A percentile compares a stretch with the other conserved stretches of the same genome.
phyloP scores from a whole-genome alignment of 2,329 filamentous ascomycete species.

The Rhynchosporium secalis region DNA sequence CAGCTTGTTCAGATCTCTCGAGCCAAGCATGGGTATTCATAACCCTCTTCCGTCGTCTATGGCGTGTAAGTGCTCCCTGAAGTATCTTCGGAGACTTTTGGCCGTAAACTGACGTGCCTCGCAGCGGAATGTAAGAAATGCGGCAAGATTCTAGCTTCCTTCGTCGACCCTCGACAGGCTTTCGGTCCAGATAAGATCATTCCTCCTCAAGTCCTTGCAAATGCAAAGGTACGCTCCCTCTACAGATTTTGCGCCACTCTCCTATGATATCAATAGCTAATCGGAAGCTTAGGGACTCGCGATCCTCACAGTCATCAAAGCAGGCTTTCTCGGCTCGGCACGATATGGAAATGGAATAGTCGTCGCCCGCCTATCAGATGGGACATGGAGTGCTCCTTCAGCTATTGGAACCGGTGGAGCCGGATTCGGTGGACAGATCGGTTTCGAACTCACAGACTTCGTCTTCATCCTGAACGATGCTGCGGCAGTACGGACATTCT shows the following conservation, averaged over 20 bases:
- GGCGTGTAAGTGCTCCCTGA: conserved; percentile 57
- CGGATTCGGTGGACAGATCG: conserved; percentile 83
- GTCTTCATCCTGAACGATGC: conserved; percentile 97
- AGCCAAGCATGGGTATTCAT: conserved; percentile 57
- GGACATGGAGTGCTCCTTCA: conserved; percentile 77
- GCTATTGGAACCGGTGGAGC: conserved; percentile 80
- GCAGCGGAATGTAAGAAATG: conserved; percentile 97
- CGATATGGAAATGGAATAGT: conserved; percentile 82
- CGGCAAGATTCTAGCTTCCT: conserved; percentile 90
- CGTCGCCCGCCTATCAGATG: conserved; percentile 75
- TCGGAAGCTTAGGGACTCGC: conserved; percentile 63
- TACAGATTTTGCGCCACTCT: neutral
- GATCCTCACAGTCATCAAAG: conserved; percentile 83
- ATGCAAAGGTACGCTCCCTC: conserved; percentile 70
- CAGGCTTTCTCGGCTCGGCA: conserved; percentile 79
- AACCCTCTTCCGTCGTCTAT: conserved; percentile 67
- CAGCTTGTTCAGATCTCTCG: neutral
- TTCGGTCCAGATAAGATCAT: conserved; percentile 98
- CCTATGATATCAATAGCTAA: conserved; percentile 17
- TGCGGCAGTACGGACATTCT: conserved; percentile 87
- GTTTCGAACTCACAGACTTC: conserved; percentile 87
- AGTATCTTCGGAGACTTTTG: neutral
- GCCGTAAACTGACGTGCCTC: conserved; percentile 21
- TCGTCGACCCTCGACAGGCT: conserved; percentile 88
- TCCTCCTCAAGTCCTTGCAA: conserved; percentile 82